Conservation (phyloP, 2,329 filamentous ascomycete genomes). For the Aspergillus flavus region DNA sequence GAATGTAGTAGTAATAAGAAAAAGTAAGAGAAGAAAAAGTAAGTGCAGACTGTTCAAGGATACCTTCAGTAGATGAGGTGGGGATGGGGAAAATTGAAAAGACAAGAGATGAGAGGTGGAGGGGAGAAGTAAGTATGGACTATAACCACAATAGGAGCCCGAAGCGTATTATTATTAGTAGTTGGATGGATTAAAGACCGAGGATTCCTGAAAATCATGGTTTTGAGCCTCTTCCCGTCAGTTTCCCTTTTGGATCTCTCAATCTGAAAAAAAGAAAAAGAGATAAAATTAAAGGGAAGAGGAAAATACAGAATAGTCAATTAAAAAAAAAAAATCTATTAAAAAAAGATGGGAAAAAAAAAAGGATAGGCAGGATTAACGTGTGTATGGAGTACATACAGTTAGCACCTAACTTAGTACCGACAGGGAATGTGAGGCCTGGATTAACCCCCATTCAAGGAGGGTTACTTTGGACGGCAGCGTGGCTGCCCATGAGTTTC, state of each 20-base stretch:
- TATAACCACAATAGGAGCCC: slow-evolving; percentile 7
- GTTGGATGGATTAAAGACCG: neutral
- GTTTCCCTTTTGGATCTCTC: neutral
- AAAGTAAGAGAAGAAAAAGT: slow-evolving; percentile 3
- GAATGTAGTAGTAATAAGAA: slow-evolving; percentile 7
- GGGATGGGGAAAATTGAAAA: slow-evolving; percentile 2
- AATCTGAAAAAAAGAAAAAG: neutral
- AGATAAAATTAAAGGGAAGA: neutral
- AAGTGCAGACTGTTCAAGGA: slow-evolving; percentile 1
- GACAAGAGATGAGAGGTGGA: neutral
- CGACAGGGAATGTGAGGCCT: neutral
- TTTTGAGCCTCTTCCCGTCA: slow-evolving; percentile 28
- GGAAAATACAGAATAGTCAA: neutral
- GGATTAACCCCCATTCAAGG: slow-evolving; percentile 4
- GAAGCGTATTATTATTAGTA: slow-evolving; percentile 14
- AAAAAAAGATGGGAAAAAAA: neutral
- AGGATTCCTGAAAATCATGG: slow-evolving; percentile 16
- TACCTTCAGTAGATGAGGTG: slow-evolving; percentile 3
- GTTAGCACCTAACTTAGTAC: slow-evolving; percentile 1
- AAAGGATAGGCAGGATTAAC: neutral
- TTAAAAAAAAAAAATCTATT: too few species aligned
- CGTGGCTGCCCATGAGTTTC: neutral
- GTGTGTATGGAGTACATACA: neutral
- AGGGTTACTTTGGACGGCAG: slow-evolving; percentile 6
- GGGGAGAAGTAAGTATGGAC: neutral